Evolutionary conservation across 23 red algal species (phyloP).

Genomic region (Cyanidiococcus yangmingshanensis): DNA sequence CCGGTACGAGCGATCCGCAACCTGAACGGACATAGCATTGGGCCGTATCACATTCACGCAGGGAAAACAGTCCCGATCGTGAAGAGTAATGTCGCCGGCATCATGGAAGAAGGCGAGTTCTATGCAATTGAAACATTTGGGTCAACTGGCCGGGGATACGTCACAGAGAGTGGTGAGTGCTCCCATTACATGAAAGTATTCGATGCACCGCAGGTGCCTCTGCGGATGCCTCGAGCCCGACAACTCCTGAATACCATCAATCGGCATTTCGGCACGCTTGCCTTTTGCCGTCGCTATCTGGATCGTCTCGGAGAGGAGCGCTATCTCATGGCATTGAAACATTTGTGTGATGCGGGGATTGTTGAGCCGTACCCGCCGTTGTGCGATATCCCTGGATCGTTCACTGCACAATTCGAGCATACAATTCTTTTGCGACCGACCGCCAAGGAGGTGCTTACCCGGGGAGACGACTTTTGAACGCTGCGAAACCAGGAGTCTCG

Average conservation of each 20-base stretch:
- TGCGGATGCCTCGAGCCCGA: constrained; percentile 60
- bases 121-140: constrained; percentile 99
- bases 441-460: constrained; percentile 77
- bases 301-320: constrained; percentile 91
- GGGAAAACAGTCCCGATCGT: constrained; percentile 99
- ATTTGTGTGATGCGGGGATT: constrained; percentile 75
- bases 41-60: constrained; percentile 91
- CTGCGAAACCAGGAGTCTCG: too few relatives aligned
- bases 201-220: constrained; percentile 57
- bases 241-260: constrained; percentile 83
- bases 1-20: constrained; percentile 78
- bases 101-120: constrained; percentile 98
- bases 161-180: constrained; percentile 87
- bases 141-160: constrained; percentile 84
- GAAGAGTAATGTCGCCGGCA: constrained; percentile 39
- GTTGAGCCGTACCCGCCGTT: constrained; percentile 91
- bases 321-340: constrained; percentile 90
- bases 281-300: constrained; percentile 94
- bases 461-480: constrained; percentile 93
- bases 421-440: constrained; percentile 87
- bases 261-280: constrained; percentile 92
- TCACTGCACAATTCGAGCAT: constrained; percentile 98
- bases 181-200: constrained; percentile 99
- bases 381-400: constrained; percentile 75
- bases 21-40: constrained; percentile 95